These are phyloP conservation scores for Mucor lusitanicus DNA, from an alignment of 371 early-diverging fungal genomes.

Conservation along the genomic window DNA sequence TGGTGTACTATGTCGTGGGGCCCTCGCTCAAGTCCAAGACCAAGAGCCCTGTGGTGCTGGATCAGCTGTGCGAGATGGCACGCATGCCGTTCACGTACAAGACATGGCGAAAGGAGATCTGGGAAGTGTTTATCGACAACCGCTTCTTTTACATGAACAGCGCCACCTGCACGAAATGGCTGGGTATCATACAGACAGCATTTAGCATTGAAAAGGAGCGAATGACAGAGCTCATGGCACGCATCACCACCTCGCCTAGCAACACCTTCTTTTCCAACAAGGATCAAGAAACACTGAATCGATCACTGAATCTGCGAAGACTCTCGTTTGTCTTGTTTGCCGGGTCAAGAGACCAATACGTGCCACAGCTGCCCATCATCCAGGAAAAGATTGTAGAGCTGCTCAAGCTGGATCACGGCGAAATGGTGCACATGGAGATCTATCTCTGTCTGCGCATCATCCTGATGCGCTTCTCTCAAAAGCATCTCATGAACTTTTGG, in stretches of 20 bases:
- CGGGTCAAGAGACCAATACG: conserved; percentile 78
- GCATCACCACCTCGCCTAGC: conserved; percentile 75
- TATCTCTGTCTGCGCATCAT: conserved; percentile 84
- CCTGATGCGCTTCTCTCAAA: conserved; percentile 75
- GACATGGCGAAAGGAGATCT: conserved; percentile 80
- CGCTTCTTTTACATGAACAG: conserved; percentile 71
- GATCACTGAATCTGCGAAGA: conserved; percentile 72
- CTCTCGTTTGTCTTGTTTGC: conserved; percentile 81
- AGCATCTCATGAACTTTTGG: conserved; percentile 87
- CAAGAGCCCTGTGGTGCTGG: conserved; percentile 40
- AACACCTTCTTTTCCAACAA: conserved; percentile 80
- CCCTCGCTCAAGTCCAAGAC: conserved; percentile 67
- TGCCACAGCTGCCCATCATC: conserved; percentile 76
- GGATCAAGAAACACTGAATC: conserved; percentile 75
- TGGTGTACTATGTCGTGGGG: conserved; percentile 80
- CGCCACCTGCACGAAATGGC: conserved; percentile 63
- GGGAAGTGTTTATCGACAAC: conserved; percentile 78
- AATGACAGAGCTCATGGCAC: conserved; percentile 69
- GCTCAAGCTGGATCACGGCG: conserved; percentile 68
- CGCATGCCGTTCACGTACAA: conserved; percentile 66
- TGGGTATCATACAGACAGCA: conserved; percentile 63
- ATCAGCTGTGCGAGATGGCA: conserved; percentile 60
- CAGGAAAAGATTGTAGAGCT: conserved; percentile 91
- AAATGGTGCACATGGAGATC: conserved; percentile 80
- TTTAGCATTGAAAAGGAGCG: conserved; percentile 75